A percentile compares a stretch with the other conserved stretches of the same genome.
phyloP scores from a whole-genome alignment of 345 rosid genomes.

The Eucalyptus marginata region DNA sequence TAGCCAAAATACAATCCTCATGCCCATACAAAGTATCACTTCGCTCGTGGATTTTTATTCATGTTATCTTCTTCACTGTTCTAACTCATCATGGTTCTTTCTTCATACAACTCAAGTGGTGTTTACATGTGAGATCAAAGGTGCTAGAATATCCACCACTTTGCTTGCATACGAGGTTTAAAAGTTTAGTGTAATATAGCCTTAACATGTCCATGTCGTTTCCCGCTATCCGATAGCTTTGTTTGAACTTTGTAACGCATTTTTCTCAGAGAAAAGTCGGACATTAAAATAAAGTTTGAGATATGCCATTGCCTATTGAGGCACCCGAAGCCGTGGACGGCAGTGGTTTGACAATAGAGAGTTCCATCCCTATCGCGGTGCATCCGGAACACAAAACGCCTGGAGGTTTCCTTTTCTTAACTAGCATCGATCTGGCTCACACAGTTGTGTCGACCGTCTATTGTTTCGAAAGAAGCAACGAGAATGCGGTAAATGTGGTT shows the following conservation, averaged over 20 bases:
- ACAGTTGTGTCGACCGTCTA: not conserved
- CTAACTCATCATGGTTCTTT: not conserved
- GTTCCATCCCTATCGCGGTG: not conserved
- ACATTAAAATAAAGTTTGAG: not conserved
- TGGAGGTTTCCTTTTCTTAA: not conserved
- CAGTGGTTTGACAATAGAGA: not conserved
- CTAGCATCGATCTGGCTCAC: not conserved
- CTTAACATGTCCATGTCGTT: not conserved
- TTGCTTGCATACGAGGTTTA: not conserved
- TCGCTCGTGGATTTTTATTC: not conserved
- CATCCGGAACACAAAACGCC: not conserved
- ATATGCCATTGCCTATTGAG: not conserved
- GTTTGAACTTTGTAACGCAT: not conserved
- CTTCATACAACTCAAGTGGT: not conserved
- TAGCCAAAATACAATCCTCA: not conserved
- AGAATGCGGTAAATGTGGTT: slow-evolving; percentile 17
- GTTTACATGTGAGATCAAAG: not conserved
- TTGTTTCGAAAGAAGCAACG: not conserved
- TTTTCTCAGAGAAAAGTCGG: not conserved
- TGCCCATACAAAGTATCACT: not conserved
- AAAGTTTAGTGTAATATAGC: not conserved
- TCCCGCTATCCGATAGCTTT: not conserved
- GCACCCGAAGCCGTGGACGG: not conserved
- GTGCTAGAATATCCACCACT: not conserved
- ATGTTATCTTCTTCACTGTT: not conserved